Conservation (phyloP, 2,329 filamentous ascomycete genomes). For the Cladosporium sp. region DNA sequence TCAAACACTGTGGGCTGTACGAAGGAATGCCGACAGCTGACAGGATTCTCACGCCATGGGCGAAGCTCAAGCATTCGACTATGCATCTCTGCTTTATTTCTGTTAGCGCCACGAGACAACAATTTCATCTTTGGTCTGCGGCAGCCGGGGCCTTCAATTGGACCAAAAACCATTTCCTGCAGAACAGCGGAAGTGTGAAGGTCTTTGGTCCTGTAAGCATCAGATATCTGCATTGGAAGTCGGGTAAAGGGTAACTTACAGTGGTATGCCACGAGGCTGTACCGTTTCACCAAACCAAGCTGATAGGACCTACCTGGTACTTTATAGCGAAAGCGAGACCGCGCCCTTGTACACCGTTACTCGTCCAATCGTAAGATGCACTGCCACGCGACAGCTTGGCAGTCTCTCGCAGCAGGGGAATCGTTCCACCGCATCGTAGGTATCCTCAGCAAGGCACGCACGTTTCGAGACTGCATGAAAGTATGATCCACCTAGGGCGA, state of each 20-base stretch:
- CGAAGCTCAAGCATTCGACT: too few relatives aligned
- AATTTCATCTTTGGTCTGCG: too few relatives aligned
- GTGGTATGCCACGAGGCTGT: not conserved
- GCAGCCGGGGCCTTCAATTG: not conserved
- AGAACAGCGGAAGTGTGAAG: not conserved
- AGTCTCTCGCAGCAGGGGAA: not conserved
- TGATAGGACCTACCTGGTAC: not conserved
- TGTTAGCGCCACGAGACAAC: not conserved
- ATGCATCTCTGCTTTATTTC: too few relatives aligned
- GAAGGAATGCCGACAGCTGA: not conserved
- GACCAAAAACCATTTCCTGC: not conserved
- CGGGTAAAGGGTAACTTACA: not conserved
- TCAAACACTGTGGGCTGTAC: not conserved
- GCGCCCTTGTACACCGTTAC: not conserved
- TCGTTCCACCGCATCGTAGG: too few relatives aligned
- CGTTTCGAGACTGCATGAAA: not conserved
- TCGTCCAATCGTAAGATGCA: not conserved
- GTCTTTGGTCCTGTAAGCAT: not conserved
- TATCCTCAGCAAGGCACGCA: too few relatives aligned
- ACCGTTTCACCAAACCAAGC: too few relatives aligned
- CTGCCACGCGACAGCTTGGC: not conserved
- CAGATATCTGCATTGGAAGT: not conserved
- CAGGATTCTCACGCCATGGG: not conserved
- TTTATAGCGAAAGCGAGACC: not conserved
- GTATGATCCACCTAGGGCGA: not conserved